phyloP scores from a whole-genome alignment of 2,329 filamentous ascomycete genomes.

The Ophiobolus disseminans region DNA sequence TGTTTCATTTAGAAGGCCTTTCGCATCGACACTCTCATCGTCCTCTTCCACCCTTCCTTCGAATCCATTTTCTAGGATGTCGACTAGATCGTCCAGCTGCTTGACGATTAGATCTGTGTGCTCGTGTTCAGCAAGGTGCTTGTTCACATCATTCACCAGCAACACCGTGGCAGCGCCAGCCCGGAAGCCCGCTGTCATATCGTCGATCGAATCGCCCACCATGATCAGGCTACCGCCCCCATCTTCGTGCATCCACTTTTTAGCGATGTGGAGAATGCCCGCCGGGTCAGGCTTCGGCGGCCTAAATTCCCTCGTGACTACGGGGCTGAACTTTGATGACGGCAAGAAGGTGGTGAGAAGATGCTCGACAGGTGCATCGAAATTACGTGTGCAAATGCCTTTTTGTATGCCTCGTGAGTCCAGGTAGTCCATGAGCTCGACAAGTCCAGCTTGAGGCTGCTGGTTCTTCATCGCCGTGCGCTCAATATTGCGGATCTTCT shows the following conservation, averaged over 20 bases:
- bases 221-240: slow-evolving; percentile 58
- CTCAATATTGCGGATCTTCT: slow-evolving; percentile 80
- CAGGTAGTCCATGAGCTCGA: slow-evolving; percentile 81
- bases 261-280: slow-evolving; percentile 85
- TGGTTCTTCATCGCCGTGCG: slow-evolving; percentile 80
- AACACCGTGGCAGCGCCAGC: slow-evolving; percentile 92
- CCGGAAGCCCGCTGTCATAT: slow-evolving; percentile 84
- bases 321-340: slow-evolving; percentile 72
- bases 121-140: slow-evolving; percentile 70
- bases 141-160: slow-evolving; percentile 82
- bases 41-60: slow-evolving; percentile 55
- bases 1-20: slow-evolving; percentile 28
- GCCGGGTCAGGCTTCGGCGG: slow-evolving; percentile 89
- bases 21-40: slow-evolving; percentile 35
- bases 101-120: slow-evolving; percentile 78
- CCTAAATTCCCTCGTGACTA: slow-evolving; percentile 82
- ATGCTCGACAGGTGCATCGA: slow-evolving; percentile 75
- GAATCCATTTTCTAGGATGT: slow-evolving; percentile 77
- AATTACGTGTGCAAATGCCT: slow-evolving; percentile 93
- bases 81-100: slow-evolving; percentile 75
- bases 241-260: slow-evolving; percentile 67
- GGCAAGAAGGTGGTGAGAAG: slow-evolving; percentile 77
- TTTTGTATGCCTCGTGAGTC: slow-evolving; percentile 72
- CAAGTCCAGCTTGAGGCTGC: slow-evolving; percentile 80
- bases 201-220: slow-evolving; percentile 76